Percentiles rank a stretch among this genome's conserved stretches.
Evolutionary conservation across 805 yeast genomes (phyloP).

Genomic region (Debaryomyces hansenii): DNA sequence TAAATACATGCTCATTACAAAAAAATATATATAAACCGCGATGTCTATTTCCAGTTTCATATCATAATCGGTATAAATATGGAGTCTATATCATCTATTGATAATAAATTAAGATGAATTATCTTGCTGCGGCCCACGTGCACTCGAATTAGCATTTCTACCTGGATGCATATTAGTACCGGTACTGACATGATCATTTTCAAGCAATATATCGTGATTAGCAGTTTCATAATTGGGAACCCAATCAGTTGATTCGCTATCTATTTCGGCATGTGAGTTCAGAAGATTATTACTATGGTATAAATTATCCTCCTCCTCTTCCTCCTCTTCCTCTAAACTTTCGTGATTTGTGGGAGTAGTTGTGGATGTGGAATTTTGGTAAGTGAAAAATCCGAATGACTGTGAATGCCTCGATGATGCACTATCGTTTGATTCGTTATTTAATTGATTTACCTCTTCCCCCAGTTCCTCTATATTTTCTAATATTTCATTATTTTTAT

Average conservation of each 20-base stretch:
- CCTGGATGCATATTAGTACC: no score
- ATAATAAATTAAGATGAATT: no score
- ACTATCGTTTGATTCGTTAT: not conserved
- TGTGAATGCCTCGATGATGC: not conserved
- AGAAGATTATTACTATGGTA: constrained; percentile 11
- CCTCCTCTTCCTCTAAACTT: constrained; percentile 4
- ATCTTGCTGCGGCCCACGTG: no score
- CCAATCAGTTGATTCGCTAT: constrained; percentile 24
- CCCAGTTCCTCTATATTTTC: constrained; percentile 3
- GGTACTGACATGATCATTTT: no score
- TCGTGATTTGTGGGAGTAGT: not conserved
- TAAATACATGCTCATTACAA: no score
- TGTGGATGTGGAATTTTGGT: constrained; percentile 3
- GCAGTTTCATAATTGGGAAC: constrained; percentile 36
- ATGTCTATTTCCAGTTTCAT: no score
- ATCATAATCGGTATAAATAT: no score
- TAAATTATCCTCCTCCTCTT: constrained; percentile 14
- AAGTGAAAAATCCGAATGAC: constrained; percentile 11
- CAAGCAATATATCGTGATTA: constrained; percentile 20
- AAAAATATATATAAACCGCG: no score
- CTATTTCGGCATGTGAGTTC: constrained; percentile 7
- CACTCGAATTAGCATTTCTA: no score
- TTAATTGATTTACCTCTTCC: not conserved
- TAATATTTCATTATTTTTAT: not conserved
- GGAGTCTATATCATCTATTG: no score